Conservation (phyloP, 2,329 filamentous ascomycete genomes). For the Ophiostoma perfectum region DNA sequence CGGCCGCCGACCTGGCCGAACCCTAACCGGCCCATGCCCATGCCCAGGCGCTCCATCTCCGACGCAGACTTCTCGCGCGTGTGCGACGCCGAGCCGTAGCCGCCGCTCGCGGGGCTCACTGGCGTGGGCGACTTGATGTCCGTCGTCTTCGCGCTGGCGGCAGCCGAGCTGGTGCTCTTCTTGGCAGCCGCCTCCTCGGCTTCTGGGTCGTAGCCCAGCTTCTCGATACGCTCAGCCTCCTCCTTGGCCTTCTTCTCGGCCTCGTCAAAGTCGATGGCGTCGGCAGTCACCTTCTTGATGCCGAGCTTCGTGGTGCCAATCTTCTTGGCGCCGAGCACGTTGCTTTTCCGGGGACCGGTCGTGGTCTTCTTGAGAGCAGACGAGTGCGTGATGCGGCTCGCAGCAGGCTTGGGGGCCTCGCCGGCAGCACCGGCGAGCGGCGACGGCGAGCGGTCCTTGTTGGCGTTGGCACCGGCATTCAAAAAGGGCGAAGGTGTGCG, state of each 20-base stretch:
- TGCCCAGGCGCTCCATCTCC: constrained; percentile 83
- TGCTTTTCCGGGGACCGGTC: constrained; percentile 68
- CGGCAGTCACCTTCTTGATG: constrained; percentile 79
- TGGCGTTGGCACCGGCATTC: constrained; percentile 65
- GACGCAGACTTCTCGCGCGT: constrained; percentile 59
- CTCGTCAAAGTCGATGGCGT: constrained; percentile 91
- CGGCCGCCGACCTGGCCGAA: constrained; percentile 76
- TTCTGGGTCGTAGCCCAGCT: constrained; percentile 90
- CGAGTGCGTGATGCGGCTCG: constrained; percentile 70
- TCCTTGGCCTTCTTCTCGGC: constrained; percentile 96
- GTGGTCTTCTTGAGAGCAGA: constrained; percentile 75
- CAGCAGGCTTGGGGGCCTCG: constrained; percentile 49
- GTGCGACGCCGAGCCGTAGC: constrained; percentile 48
- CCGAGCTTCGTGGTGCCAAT: constrained; percentile 63
- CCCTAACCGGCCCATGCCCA: constrained; percentile 78
- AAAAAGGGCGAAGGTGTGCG: constrained; percentile 89
- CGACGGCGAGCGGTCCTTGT: constrained; percentile 73
- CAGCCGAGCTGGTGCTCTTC: constrained; percentile 38
- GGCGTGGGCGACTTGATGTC: constrained; percentile 67
- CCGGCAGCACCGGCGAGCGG: constrained; percentile 61
- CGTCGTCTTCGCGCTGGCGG: constrained; percentile 2
- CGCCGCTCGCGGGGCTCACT: constrained; percentile 57
- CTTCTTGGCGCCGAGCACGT: constrained; percentile 82
- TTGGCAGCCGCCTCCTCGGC: constrained; percentile 60
- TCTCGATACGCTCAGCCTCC: constrained; percentile 91